Percentiles rank a stretch among this genome's conserved stretches.
These are phyloP conservation scores for Hanseniaspora nectarophila DNA, from an alignment of 805 yeast species.

Conservation along the genomic window DNA sequence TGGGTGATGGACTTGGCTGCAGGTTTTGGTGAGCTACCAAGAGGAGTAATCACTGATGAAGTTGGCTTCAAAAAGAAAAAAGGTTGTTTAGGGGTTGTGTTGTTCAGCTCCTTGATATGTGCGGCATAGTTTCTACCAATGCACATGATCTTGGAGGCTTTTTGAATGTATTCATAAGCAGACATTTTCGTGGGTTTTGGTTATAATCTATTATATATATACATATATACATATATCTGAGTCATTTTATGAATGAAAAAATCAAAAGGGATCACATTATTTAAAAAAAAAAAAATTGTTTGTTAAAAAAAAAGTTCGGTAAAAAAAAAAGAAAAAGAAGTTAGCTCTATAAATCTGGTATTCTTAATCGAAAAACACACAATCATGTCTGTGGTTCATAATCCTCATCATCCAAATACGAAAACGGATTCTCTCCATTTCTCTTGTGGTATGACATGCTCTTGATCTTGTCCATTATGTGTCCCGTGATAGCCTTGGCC, in stretches of 20 bases:
- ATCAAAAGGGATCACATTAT: no score
- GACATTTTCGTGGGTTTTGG: slow-evolving; percentile 26
- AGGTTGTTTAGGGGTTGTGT: slow-evolving; percentile 70
- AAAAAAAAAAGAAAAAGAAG: no score
- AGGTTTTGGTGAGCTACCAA: slow-evolving; percentile 20
- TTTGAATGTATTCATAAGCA: slow-evolving; percentile 44
- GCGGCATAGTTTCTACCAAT: slow-evolving; percentile 97
- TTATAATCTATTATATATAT: no score
- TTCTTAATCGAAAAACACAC: no score
- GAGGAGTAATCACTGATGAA: slow-evolving; percentile 56
- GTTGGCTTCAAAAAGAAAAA: slow-evolving; percentile 88
- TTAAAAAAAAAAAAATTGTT: no score
- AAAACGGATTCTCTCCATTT: slow-evolving; percentile 23
- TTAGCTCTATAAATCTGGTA: no score
- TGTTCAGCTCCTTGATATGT: slow-evolving; percentile 81
- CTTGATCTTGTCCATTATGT: neutral
- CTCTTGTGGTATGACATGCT: slow-evolving; percentile 18
- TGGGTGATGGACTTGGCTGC: slow-evolving; percentile 3
- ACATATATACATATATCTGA: no score
- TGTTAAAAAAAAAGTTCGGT: no score
- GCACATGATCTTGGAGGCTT: slow-evolving; percentile 73
- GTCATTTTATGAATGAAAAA: no score
- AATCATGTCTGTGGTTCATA: neutral
- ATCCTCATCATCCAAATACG: slow-evolving; percentile 16
- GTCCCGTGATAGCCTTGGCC: neutral